A percentile compares a stretch with the other conserved stretches of the same genome.
Conservation (phyloP, 177 flowering plant genomes). For the Telopea speciosissima region DNA sequence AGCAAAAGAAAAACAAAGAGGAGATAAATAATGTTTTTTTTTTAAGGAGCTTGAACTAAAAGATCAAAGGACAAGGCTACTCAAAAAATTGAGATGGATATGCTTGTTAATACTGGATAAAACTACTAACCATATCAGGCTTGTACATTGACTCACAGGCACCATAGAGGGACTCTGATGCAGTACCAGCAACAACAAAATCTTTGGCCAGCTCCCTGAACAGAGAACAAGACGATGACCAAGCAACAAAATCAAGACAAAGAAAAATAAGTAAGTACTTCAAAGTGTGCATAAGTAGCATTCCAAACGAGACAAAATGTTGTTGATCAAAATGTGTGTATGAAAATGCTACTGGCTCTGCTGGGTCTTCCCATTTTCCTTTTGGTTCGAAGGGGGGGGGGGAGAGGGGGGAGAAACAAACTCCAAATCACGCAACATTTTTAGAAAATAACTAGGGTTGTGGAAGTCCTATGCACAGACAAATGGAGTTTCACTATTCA, state of each 20-base stretch:
- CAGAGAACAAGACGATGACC: background rate
- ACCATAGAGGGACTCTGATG: constrained; percentile 95
- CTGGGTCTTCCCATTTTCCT: too few relatives aligned
- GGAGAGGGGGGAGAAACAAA: too few relatives aligned
- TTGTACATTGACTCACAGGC: constrained; percentile 96
- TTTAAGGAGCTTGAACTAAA: background rate
- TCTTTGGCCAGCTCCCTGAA: constrained; percentile 95
- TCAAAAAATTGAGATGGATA: background rate
- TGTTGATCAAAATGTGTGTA: background rate
- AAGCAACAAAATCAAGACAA: background rate
- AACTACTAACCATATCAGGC: constrained; percentile 80
- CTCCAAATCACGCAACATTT: too few relatives aligned
- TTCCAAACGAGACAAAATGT: background rate
- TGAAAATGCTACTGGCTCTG: background rate
- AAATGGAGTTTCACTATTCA: too few relatives aligned
- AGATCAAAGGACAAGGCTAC: background rate
- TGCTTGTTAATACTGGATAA: background rate
- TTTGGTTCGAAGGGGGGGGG: too few relatives aligned
- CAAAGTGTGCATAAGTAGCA: background rate
- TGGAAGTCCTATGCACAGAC: too few relatives aligned
- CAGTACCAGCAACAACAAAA: constrained; percentile 96
- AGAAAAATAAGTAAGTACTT: background rate
- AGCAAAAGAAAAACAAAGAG: background rate
- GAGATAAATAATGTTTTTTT: too few relatives aligned
- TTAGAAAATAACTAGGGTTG: too few relatives aligned